Conservation (phyloP, 2,329 filamentous ascomycete species). For the Sporothrix curviconia region DNA sequence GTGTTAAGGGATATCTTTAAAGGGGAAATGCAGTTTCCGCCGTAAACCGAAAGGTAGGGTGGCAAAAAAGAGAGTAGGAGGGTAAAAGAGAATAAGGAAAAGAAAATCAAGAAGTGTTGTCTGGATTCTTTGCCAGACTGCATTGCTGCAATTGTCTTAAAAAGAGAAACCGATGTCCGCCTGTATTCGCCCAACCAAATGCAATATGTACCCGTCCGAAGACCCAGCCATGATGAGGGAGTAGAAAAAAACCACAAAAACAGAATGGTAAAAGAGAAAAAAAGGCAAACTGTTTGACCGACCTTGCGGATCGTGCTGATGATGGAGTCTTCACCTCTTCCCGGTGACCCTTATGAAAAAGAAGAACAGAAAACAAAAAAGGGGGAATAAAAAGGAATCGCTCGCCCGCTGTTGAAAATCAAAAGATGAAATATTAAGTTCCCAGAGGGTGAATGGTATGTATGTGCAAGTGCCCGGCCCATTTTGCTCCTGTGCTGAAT, state of each 20-base stretch:
- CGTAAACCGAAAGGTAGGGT: slow-evolving; percentile 20
- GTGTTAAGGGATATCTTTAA: slow-evolving; percentile 17
- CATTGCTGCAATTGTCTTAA: slow-evolving; percentile 21
- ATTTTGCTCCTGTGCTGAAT: slow-evolving; percentile 16
- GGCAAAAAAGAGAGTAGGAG: not conserved
- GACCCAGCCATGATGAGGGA: slow-evolving; percentile 50
- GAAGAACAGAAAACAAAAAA: slow-evolving; percentile 27
- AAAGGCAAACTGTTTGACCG: slow-evolving; percentile 33
- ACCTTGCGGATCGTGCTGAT: slow-evolving; percentile 41
- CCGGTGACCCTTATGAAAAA: slow-evolving; percentile 32
- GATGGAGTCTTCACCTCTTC: slow-evolving; percentile 17
- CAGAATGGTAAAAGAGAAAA: slow-evolving; percentile 11
- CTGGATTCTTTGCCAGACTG: slow-evolving; percentile 16
- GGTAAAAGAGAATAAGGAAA: slow-evolving; percentile 13
- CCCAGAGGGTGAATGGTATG: slow-evolving; percentile 15
- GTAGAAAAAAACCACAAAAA: slow-evolving; percentile 25
- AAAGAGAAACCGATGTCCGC: slow-evolving; percentile 34
- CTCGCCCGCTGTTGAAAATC: slow-evolving; percentile 35
- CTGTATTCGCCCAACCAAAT: slow-evolving; percentile 48
- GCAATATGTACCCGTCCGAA: slow-evolving; percentile 46
- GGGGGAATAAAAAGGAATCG: slow-evolving; percentile 23
- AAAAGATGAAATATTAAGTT: slow-evolving; percentile 16
- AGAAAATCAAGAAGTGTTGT: slow-evolving; percentile 5
- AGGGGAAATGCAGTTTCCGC: slow-evolving; percentile 18
- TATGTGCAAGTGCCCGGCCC: slow-evolving; percentile 9